Base-by-base conservation (phyloP, 2,329 filamentous ascomycete genomes). In the Aspergillus felis region DNA sequence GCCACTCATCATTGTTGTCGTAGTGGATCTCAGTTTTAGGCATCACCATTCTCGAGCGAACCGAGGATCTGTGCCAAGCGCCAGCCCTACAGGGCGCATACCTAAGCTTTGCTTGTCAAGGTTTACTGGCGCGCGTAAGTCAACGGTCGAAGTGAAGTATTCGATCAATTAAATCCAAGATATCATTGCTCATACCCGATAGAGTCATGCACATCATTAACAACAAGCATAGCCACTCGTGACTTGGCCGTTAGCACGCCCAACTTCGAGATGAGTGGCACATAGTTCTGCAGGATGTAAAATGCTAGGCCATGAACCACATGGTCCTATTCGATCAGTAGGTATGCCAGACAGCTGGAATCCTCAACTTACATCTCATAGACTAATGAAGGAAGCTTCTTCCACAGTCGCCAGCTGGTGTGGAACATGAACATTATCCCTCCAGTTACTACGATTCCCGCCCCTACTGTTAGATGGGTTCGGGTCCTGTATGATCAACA, bases 31-130 rank as follows among this genome's bases (percentile, higher is more conserved):
- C n/a, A 44, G 41, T 51, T 51, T 51, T 42, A 52, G 24, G 8
- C 42, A 57, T 49, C 41, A 47, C 42, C 25, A 51, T 55, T 38
- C 29, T 20, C 28, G 28, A 14, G 14, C 12, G 9, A 22, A 47
- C 46, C 27, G 20, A 29, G 38, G 59, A 62, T 57, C 62, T 57
- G 56, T 53, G 65, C 58, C 58, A 68, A 69, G 61, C 65, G 61
- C 70, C 68, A 71, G 68, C 68, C 68, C 68, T 70, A 71, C 66
- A 57, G 54, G 67, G 66, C 61, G 32, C 20, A 24, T 47, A 24
- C 12, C 10, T 14, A 14, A 47, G 22, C 44, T 47, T 47, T 24
- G 42, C 3, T 10, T 22, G n/a, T 44, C 10, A 8, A 44, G 3
- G 3, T 20, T 12, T 9, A 41, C 2, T 41, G 38, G 4, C 7